phyloP scores from a whole-genome alignment of 148 eudicot species.

The Fagopyrum tataricum region DNA sequence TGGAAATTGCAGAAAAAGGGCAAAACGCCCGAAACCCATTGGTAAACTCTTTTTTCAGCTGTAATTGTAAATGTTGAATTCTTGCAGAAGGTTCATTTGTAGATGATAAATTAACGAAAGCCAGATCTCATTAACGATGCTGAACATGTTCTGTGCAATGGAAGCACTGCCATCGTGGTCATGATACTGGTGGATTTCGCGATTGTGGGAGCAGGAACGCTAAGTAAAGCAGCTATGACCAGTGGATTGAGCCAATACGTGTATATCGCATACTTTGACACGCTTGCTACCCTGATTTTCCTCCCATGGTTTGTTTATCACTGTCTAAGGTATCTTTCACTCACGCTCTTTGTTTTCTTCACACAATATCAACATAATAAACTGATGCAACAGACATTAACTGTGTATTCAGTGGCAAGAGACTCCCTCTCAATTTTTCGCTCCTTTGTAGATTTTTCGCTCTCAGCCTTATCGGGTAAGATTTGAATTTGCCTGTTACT shows the following conservation, averaged over 20 bases:
- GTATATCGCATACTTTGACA: not conserved
- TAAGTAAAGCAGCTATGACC: not conserved
- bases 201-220: not conserved
- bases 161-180: too few relatives aligned
- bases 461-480: not conserved
- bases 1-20: not conserved
- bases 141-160: too few relatives aligned
- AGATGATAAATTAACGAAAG: not conserved
- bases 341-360: not conserved
- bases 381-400: not conserved
- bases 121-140: not conserved
- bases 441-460: not conserved
- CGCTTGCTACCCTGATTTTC: not conserved
- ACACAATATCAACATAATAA: too few relatives aligned
- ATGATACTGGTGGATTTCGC: not conserved
- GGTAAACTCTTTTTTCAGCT: too few relatives aligned
- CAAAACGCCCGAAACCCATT: not conserved
- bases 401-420: slow-evolving; percentile 6
- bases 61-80: not conserved
- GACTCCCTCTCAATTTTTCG: not conserved
- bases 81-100: too few relatives aligned
- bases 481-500: not conserved
- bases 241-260: not conserved
- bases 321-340: not conserved
- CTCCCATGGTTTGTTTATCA: not conserved